Percentiles rank a stretch among this genome's conserved stretches.
These are phyloP conservation scores for Nicotiana attenuata DNA, from an alignment of 257 asterid species.

Conservation along the genomic window DNA sequence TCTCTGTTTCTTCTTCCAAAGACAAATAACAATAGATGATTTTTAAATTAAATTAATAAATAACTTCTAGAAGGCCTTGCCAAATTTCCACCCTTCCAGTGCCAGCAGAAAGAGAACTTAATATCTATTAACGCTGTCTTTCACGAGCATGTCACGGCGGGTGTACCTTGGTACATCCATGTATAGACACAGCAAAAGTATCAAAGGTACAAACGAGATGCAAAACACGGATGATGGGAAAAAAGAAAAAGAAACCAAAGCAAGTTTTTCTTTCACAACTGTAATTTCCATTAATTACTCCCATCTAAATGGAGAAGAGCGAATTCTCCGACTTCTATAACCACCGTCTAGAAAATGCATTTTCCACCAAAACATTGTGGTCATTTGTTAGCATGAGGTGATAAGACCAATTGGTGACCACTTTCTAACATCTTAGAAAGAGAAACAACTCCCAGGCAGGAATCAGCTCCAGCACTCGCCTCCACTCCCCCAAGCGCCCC, in stretches of 20 bases:
- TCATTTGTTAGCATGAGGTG: not conserved
- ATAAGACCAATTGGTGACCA: not conserved
- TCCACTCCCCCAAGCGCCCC: not conserved
- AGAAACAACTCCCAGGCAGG: not conserved
- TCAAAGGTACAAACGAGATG: not conserved
- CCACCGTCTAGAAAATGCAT: not conserved
- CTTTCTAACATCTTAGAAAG: not conserved
- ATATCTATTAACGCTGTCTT: not conserved
- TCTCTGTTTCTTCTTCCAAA: not conserved
- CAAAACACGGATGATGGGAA: not conserved
- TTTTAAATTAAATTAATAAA: no score
- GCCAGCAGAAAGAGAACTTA: constrained; percentile 3
- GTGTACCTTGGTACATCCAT: not conserved
- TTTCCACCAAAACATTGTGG: not conserved
- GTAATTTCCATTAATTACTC: not conserved
- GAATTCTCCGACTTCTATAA: not conserved
- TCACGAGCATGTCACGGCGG: not conserved
- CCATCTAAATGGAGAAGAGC: not conserved
- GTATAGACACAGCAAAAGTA: not conserved
- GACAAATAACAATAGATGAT: not conserved
- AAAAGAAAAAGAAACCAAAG: not conserved
- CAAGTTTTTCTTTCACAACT: not conserved
- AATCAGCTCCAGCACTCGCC: not conserved
- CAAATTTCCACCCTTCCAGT: not conserved
- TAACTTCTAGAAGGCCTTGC: not conserved